Conservation (phyloP, 139 green algal genomes). For the Chlamydomonas sp. region DNA sequence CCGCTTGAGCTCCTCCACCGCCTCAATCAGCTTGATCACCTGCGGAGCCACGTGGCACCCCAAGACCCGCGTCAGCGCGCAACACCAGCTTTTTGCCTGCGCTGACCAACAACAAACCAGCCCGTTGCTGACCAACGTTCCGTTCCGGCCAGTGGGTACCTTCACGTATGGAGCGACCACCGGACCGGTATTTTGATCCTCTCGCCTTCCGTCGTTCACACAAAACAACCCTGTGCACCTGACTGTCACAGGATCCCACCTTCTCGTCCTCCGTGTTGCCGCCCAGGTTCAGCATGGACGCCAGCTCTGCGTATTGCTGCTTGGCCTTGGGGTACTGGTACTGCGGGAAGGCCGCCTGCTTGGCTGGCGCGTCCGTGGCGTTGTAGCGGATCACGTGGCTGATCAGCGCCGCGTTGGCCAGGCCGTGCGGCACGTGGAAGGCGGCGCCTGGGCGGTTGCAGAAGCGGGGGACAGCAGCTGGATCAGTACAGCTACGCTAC, state of each 20-base stretch:
- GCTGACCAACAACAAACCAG: too few species aligned
- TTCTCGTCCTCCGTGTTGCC: conserved; percentile 61
- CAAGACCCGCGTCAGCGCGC: too few species aligned
- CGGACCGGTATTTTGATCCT: too few species aligned
- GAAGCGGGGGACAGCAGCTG: too few species aligned
- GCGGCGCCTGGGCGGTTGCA: conserved; percentile 36
- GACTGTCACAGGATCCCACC: conserved; percentile 28
- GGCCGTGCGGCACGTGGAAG: conserved; percentile 74
- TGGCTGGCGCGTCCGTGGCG: conserved; percentile 71
- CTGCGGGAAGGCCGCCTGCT: conserved; percentile 79
- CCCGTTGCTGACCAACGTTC: too few species aligned
- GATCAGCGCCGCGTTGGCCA: conserved; percentile 77
- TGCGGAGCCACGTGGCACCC: too few species aligned
- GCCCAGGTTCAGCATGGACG: conserved; percentile 64
- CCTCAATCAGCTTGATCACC: conserved; percentile 58
- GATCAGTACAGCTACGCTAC: background rate
- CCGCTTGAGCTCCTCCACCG: conserved; percentile 76
- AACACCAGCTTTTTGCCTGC: too few species aligned
- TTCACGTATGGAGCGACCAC: too few species aligned
- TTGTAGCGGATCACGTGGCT: conserved; percentile 81
- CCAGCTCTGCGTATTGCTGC: conserved; percentile 66
- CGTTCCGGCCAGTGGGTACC: too few species aligned
- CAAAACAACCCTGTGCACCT: too few species aligned
- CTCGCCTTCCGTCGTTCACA: too few species aligned
- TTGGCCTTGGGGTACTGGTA: conserved; percentile 71